Conservation (phyloP, 202 grass and related monocot species). For the Zoysia matrella region DNA sequence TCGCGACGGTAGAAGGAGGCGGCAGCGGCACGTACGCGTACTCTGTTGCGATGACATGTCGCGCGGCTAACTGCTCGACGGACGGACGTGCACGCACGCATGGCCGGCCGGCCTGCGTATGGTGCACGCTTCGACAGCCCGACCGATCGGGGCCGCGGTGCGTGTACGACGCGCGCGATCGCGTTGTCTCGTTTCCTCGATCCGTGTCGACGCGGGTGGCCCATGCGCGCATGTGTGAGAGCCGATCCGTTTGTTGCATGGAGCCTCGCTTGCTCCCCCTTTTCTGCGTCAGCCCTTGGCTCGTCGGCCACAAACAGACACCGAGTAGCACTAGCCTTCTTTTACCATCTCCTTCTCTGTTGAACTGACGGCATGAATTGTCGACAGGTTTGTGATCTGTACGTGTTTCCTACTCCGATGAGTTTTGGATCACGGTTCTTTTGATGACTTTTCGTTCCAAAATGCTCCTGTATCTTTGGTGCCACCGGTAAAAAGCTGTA, state of each 20-base stretch:
- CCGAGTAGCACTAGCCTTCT: background rate
- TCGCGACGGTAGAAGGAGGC: background rate
- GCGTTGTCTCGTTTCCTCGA: conserved; percentile 39
- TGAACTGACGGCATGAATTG: too few relatives aligned
- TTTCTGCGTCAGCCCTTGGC: background rate
- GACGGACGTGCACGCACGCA: background rate
- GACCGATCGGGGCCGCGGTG: conserved; percentile 3
- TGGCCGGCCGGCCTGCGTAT: conserved; percentile 25
- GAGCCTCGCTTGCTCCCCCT: background rate
- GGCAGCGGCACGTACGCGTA: background rate
- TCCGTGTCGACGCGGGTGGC: background rate
- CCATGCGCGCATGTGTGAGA: conserved; percentile 2
- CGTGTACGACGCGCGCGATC: background rate
- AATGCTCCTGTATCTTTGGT: too few relatives aligned
- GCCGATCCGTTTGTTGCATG: background rate
- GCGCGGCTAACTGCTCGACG: conserved; percentile 49
- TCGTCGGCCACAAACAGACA: background rate
- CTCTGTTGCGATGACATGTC: conserved; percentile 35
- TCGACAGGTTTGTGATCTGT: too few relatives aligned
- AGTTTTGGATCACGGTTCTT: too few relatives aligned
- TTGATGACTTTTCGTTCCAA: too few relatives aligned
- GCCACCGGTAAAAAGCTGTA: too few relatives aligned
- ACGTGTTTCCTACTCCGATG: too few relatives aligned
- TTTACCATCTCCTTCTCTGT: too few relatives aligned
- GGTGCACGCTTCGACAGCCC: conserved; percentile 43